These are phyloP conservation scores for Saksenaea oblongispora DNA, from an alignment of 371 early-diverging fungal genomes.

Conservation along the genomic window DNA sequence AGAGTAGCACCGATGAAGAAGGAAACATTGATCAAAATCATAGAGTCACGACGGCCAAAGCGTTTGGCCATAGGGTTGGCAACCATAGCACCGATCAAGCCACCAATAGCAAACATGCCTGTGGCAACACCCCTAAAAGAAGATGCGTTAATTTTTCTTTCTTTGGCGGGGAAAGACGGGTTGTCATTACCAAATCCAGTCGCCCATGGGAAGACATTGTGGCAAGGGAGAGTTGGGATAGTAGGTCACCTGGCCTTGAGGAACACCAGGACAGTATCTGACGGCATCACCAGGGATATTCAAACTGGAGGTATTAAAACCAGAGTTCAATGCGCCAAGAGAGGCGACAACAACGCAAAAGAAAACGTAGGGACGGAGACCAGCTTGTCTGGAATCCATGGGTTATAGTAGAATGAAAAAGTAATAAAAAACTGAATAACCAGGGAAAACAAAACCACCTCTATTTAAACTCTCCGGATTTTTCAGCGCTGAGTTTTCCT, in stretches of 20 bases:
- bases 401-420: background rate
- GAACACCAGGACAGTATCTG: constrained; percentile 39
- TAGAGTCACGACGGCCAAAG: constrained; percentile 70
- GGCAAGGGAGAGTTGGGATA: constrained; percentile 41
- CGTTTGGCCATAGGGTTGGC: constrained; percentile 58
- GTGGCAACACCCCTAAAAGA: constrained; percentile 59
- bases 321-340: constrained; percentile 45
- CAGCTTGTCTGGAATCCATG: constrained; percentile 33
- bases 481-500: constrained; percentile 1
- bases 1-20: constrained; percentile 71
- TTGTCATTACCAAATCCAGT: constrained; percentile 45
- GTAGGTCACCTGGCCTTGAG: constrained; percentile 35
- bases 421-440: constrained; percentile 7
- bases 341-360: constrained; percentile 45
- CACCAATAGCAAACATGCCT: constrained; percentile 74
- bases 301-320: constrained; percentile 46
- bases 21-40: constrained; percentile 64
- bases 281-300: constrained; percentile 46
- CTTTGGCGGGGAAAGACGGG: background rate
- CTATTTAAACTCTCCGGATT: constrained; percentile 6
- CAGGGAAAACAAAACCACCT: background rate
- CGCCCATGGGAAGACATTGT: constrained; percentile 47
- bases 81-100: constrained; percentile 68
- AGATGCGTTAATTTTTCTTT: background rate
- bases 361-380: constrained; percentile 32